Evolutionary conservation across 371 early-diverging fungal species (phyloP).

Genomic region (Mortierella sp.): DNA sequence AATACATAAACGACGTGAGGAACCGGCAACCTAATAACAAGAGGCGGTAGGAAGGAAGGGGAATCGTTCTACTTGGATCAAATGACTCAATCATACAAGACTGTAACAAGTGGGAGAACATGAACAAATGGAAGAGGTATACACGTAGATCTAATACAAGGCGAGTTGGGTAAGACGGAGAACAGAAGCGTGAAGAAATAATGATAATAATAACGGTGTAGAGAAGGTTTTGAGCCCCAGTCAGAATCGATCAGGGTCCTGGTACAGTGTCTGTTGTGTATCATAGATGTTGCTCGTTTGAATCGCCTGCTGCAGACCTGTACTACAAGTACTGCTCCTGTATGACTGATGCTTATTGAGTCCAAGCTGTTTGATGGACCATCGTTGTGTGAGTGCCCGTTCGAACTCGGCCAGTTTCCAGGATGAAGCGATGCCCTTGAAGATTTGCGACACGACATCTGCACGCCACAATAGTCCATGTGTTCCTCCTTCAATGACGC

Average conservation of each 20-base stretch:
- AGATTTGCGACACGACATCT: constrained; percentile 55
- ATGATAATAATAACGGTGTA: too few relatives aligned
- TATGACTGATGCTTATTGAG: constrained; percentile 51
- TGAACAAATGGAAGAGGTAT: constrained; percentile 7
- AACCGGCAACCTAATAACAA: background rate
- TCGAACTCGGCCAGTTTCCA: constrained; percentile 56
- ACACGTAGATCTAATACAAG: background rate
- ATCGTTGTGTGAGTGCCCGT: constrained; percentile 49
- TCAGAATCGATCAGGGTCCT: constrained; percentile 51
- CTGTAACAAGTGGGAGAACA: background rate
- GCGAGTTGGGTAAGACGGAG: background rate
- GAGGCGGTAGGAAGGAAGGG: too few relatives aligned
- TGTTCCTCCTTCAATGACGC: constrained; percentile 55
- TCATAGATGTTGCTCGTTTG: constrained; percentile 55
- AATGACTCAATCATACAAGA: background rate
- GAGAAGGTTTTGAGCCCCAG: too few relatives aligned
- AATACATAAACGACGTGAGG: constrained; percentile 5
- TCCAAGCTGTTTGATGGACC: constrained; percentile 54
- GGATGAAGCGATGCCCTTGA: constrained; percentile 54
- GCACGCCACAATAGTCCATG: constrained; percentile 56
- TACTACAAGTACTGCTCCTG: constrained; percentile 45
- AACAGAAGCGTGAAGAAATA: background rate
- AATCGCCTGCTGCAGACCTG: constrained; percentile 43
- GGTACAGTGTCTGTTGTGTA: constrained; percentile 33
- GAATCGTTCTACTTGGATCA: constrained; percentile 2